Percentiles rank a stretch among this genome's conserved stretches.
phyloP scores from a whole-genome alignment of 2,329 filamentous ascomycete genomes.

The Ambrosiella xylebori region DNA sequence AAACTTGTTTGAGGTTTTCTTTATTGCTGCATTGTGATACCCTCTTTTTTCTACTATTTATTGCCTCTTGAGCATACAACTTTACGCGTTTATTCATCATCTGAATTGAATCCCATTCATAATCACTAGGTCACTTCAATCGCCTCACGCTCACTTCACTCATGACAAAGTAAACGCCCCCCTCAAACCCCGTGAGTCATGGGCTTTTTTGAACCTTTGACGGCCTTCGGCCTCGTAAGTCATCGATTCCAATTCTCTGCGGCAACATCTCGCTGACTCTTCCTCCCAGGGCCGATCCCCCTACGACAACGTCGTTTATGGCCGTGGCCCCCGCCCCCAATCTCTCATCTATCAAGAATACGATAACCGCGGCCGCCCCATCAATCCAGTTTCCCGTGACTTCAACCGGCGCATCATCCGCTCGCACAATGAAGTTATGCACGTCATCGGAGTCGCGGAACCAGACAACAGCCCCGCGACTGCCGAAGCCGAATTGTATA shows the following conservation, averaged over 20 bases:
- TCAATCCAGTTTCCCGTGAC: conserved; percentile 36
- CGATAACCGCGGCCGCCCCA: conserved; percentile 37
- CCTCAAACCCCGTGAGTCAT: conserved; percentile 19
- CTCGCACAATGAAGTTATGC: conserved; percentile 46
- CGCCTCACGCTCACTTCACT: not conserved
- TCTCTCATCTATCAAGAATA: conserved; percentile 31
- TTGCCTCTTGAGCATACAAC: no score
- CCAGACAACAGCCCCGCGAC: conserved; percentile 30
- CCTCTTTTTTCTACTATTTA: no score
- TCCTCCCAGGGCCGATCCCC: conserved; percentile 36
- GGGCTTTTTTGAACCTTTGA: conserved; percentile 38
- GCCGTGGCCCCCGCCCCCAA: conserved; percentile 27
- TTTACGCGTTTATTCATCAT: no score
- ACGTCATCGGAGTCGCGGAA: conserved; percentile 44
- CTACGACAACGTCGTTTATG: conserved; percentile 38
- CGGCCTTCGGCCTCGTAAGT: conserved; percentile 37
- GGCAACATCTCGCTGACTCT: not conserved
- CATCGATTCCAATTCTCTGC: conserved; percentile 1
- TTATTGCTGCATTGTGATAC: no score
- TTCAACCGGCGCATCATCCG: conserved; percentile 41
- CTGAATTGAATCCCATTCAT: no score
- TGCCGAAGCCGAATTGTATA: conserved; percentile 25
- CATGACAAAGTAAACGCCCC: not conserved
- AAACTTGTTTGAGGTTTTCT: no score
- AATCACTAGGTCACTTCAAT: not conserved